phyloP scores from a whole-genome alignment of 768 basidiomycete genomes.

The Boletellus ananas region DNA sequence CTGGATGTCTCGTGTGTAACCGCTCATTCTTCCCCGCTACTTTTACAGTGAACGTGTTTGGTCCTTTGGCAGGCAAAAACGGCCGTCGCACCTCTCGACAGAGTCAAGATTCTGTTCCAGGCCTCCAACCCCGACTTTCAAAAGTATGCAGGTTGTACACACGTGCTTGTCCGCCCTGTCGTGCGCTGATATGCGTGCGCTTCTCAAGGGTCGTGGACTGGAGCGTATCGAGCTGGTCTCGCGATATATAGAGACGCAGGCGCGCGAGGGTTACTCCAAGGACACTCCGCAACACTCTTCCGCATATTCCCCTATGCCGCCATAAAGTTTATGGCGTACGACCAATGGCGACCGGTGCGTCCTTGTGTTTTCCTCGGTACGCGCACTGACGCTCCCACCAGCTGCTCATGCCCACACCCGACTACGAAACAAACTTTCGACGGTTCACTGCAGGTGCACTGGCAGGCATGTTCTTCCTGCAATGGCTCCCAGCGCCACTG shows the following conservation, averaged over 20 bases:
- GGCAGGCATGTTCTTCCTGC: slow-evolving; percentile 55
- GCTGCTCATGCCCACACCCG: slow-evolving; percentile 82
- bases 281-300: slow-evolving; percentile 91
- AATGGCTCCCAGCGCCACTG: neutral
- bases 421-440: slow-evolving; percentile 70
- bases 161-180: slow-evolving; percentile 21
- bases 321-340: slow-evolving; percentile 96
- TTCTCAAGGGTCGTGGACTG: slow-evolving; percentile 75
- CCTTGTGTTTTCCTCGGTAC: neutral
- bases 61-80: slow-evolving; percentile 72
- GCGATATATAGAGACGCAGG: slow-evolving; percentile 71
- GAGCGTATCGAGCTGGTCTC: slow-evolving; percentile 71
- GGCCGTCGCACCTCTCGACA: slow-evolving; percentile 90
- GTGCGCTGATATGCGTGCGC: slow-evolving; percentile 5
- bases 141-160: slow-evolving; percentile 80
- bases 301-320: slow-evolving; percentile 96
- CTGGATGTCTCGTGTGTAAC: slow-evolving; percentile 82
- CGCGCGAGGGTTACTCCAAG: slow-evolving; percentile 82
- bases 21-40: neutral
- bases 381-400: slow-evolving; percentile 27
- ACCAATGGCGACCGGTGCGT: slow-evolving; percentile 74
- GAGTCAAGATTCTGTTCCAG: slow-evolving; percentile 98
- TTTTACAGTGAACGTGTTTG: slow-evolving; percentile 8
- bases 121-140: slow-evolving; percentile 93
- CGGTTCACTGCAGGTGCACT: slow-evolving; percentile 86